These are phyloP conservation scores for Globisporangium cystogenes DNA, from an alignment of 352 stramenopile genomes.

Conservation along the genomic window DNA sequence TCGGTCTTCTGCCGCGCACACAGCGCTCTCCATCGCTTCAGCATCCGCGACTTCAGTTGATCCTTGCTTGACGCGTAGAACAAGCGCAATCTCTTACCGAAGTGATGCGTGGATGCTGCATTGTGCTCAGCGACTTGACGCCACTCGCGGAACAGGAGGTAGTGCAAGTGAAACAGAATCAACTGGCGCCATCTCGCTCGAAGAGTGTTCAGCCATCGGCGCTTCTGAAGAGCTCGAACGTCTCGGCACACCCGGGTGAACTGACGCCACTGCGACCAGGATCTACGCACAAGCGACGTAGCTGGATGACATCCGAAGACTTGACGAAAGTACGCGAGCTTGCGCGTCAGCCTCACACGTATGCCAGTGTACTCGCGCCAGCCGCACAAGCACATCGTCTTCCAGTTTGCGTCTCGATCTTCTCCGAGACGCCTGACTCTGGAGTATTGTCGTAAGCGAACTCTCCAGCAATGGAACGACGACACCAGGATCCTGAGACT, in stretches of 20 bases:
- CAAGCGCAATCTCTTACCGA: constrained; percentile 26
- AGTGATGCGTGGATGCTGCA: constrained; percentile 13
- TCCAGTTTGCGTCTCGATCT: neutral
- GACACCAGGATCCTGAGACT: neutral
- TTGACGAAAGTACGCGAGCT: constrained; percentile 30
- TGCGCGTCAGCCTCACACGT: constrained; percentile 18
- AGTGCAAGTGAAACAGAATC: constrained; percentile 20
- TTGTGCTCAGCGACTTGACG: constrained; percentile 2
- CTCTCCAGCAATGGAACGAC: constrained; percentile 4
- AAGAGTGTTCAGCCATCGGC: constrained; percentile 2
- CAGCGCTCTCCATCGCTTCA: constrained; percentile 6
- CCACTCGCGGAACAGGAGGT: constrained; percentile 19
- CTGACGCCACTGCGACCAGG: constrained; percentile 27
- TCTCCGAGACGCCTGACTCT: neutral
- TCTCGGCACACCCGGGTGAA: constrained; percentile 1
- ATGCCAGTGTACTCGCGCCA: constrained; percentile 14
- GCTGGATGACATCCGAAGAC: constrained; percentile 26
- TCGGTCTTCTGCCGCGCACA: neutral
- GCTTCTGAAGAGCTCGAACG: constrained; percentile 5
- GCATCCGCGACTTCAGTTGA: neutral
- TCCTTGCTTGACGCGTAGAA: constrained; percentile 14
- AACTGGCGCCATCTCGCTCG: constrained; percentile 18
- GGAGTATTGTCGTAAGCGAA: constrained; percentile 1
- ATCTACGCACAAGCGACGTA: constrained; percentile 18
- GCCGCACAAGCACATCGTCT: constrained; percentile 2